These are phyloP conservation scores for Ilyonectria sp. DNA, from an alignment of 2,329 filamentous ascomycete species.

Conservation along the genomic window DNA sequence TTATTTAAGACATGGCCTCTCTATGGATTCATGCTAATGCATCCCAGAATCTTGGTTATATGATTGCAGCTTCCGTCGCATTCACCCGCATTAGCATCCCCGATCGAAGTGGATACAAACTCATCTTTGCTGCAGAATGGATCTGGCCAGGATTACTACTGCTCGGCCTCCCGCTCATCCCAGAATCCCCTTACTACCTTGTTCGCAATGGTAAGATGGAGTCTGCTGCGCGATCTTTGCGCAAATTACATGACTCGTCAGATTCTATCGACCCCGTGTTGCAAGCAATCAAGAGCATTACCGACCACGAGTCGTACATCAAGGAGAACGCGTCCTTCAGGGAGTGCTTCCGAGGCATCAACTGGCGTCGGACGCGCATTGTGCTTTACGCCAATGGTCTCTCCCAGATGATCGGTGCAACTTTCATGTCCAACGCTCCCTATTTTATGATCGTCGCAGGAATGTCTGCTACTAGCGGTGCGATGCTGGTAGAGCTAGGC, in stretches of 20 bases:
- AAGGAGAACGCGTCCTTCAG: not conserved
- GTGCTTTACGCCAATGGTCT: constrained; percentile 3
- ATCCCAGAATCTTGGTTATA: not conserved
- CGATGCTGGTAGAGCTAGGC: constrained; percentile 17
- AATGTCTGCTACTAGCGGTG: not conserved
- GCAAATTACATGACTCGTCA: not conserved
- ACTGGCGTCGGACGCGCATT: constrained; percentile 23
- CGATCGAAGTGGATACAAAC: constrained; percentile 10
- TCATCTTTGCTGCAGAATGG: constrained; percentile 12
- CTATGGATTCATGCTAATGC: not conserved
- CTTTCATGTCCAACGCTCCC: constrained; percentile 13
- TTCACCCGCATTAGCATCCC: constrained; percentile 11
- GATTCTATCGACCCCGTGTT: not conserved
- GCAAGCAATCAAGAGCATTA: not conserved
- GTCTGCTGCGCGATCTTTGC: not conserved
- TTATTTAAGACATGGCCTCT: not conserved
- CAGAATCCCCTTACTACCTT: constrained; percentile 2
- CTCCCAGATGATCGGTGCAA: constrained; percentile 2
- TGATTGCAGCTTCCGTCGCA: constrained; percentile 9
- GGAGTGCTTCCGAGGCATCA: constrained; percentile 15
- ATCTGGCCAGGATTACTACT: constrained; percentile 9
- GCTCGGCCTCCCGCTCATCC: not conserved
- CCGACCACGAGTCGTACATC: constrained; percentile 7
- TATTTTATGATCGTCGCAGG: constrained; percentile 26
- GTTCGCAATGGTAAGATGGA: not conserved